Evolutionary conservation across 768 basidiomycete species (phyloP), one percentile per base, ranked within the genome.

Genomic region (Hericium alpestre): DNA sequence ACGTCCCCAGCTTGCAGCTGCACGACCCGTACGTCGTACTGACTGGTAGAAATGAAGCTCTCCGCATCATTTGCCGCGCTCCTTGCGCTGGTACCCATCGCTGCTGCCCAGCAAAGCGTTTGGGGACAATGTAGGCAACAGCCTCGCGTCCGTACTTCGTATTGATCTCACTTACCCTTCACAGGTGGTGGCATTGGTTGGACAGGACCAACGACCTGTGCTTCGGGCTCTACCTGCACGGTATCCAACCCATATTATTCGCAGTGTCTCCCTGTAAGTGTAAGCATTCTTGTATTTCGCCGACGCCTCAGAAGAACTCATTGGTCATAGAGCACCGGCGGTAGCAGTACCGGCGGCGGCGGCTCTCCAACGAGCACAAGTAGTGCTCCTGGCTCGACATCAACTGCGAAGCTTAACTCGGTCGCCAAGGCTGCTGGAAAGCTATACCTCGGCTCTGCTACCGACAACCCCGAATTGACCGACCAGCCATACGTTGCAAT

Each of bases 371-470:
- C 55, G 15, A 50, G 37, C 16, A 39, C 55, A 13, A 46, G 25
- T 22, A 22, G 53, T 18, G n/a, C 23, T 20, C 53, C 53, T 6
- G 53, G 53, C 9, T 55, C 55, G 11, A 41, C 52, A 16, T 54
- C 69, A 15, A 64, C 62, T 22, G 59, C 58, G 13, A 63, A 59
- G 46, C 61, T 77, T 9, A 69, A 77, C 64, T 63, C 61, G 8
- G 67, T 70, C 4, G 75, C 77, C 2, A 70, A 66, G 61, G 65
- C 70, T 5, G 68, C 72, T 4, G 72, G 73, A 1, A 77, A 76
- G 65, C 58, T 70, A 9, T 79, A 79, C 68, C 78, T 78, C 53
- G 76, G 78, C 27, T 67, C 73, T 27, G 77, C 77, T 27, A 77
- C 77, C 2, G 76, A 76, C 64, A 77, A 76, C 65, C 66, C 69